Percentiles rank a stretch among this genome's conserved stretches.
phyloP scores from a whole-genome alignment of 2,329 filamentous ascomycete species.

The Colletotrichum orbiculare region DNA sequence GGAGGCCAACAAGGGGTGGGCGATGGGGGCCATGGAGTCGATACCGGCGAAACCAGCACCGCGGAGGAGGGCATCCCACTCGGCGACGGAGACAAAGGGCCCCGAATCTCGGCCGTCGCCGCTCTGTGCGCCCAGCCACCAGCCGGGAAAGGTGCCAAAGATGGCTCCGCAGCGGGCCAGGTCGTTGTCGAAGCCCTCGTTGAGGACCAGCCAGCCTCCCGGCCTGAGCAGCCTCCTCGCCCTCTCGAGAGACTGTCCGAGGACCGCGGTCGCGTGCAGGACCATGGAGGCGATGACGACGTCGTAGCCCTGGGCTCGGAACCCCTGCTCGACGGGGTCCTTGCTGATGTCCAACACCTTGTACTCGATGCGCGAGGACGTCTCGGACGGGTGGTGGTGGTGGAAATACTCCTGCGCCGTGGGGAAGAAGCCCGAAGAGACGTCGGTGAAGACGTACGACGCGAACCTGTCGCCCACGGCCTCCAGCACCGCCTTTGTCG shows the following conservation, averaged over 20 bases:
- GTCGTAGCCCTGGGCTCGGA: constrained; percentile 41
- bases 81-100: neutral
- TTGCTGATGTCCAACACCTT: constrained; percentile 45
- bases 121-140: constrained; percentile 43
- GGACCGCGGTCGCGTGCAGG: constrained; percentile 42
- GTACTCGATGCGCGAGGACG: constrained; percentile 35
- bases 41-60: constrained; percentile 31
- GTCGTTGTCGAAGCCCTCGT: constrained; percentile 15
- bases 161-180: constrained; percentile 39
- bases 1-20: constrained; percentile 4
- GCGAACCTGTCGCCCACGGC: constrained; percentile 24
- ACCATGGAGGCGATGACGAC: constrained; percentile 45
- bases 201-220: constrained; percentile 42
- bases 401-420: constrained; percentile 41
- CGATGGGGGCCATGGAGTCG: constrained; percentile 22
- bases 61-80: constrained; percentile 5
- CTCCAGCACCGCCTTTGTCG: constrained; percentile 23
- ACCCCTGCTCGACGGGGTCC: constrained; percentile 43
- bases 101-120: constrained; percentile 5
- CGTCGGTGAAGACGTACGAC: constrained; percentile 42
- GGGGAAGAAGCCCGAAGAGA: constrained; percentile 39
- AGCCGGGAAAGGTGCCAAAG: constrained; percentile 44
- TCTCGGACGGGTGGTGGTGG: neutral
- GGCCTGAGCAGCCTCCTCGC: constrained; percentile 44
- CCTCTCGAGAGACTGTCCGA: constrained; percentile 40